Percentiles rank a stretch among this genome's conserved stretches.
These are phyloP conservation scores for Pleurotus citrinopileatus DNA, from an alignment of 768 basidiomycete genomes.

Conservation along the genomic window DNA sequence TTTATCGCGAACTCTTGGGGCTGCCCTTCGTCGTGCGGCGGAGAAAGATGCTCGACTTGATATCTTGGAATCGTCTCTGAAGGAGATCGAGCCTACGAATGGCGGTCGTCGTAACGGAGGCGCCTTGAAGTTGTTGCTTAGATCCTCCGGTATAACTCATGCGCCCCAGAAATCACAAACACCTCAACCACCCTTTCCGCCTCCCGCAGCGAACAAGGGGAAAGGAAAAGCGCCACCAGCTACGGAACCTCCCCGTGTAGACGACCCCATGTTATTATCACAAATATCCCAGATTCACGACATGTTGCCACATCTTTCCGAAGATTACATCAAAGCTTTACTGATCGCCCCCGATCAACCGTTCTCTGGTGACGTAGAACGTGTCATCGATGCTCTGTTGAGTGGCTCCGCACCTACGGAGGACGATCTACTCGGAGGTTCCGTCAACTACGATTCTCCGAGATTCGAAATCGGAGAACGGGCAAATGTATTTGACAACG, in stretches of 20 bases:
- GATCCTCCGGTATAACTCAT: conserved; percentile 47
- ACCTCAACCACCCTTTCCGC: not conserved
- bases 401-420: conserved; percentile 62
- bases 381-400: conserved; percentile 67
- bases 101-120: conserved; percentile 40
- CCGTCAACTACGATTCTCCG: conserved; percentile 8
- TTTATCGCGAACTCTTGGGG: conserved; percentile 47
- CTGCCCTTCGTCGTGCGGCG: conserved; percentile 38
- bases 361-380: conserved; percentile 56
- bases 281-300: conserved; percentile 72
- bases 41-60: conserved; percentile 61
- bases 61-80: conserved; percentile 50
- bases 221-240: conserved; percentile 35
- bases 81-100: conserved; percentile 29
- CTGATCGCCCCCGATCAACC: conserved; percentile 44
- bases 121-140: conserved; percentile 60
- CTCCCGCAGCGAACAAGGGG: conserved; percentile 39
- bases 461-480: conserved; percentile 25
- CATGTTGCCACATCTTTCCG: conserved; percentile 63
- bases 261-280: conserved; percentile 47
- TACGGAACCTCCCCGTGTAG: conserved; percentile 11
- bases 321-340: conserved; percentile 56
- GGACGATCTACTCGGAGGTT: conserved; percentile 18
- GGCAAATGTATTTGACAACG: conserved; percentile 74
- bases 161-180: not conserved